phyloP scores from a whole-genome alignment of 257 asterid genomes.

The Petunia axillaris region DNA sequence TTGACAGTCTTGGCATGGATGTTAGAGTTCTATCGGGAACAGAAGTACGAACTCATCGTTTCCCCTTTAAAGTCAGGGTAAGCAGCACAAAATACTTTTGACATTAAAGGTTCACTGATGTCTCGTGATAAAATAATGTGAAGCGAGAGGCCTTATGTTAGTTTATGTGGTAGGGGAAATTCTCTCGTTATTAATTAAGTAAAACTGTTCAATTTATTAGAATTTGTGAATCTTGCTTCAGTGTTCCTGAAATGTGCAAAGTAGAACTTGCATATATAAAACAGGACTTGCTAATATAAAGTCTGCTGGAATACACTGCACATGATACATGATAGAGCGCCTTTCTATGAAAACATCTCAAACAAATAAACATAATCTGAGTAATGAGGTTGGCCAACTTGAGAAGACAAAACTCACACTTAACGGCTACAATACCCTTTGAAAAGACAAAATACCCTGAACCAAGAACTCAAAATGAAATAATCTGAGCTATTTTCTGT shows the following conservation, averaged over 20 bases:
- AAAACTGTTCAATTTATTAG: background rate
- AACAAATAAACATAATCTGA: background rate
- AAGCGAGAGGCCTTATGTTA: background rate
- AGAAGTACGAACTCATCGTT: conserved; percentile 76
- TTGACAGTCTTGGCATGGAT: conserved; percentile 83
- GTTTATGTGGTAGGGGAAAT: background rate
- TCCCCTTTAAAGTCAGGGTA: conserved; percentile 74
- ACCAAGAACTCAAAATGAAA: too few relatives aligned
- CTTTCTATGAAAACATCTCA: background rate
- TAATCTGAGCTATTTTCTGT: conserved; percentile 56
- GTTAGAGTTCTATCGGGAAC: conserved; percentile 68
- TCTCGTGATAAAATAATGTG: background rate
- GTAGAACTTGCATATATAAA: background rate
- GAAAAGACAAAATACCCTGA: too few relatives aligned
- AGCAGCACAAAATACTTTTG: conserved; percentile 22
- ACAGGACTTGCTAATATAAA: background rate
- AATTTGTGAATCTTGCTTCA: background rate
- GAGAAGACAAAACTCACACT: background rate
- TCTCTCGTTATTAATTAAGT: background rate
- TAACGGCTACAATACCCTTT: too few relatives aligned
- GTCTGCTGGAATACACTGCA: background rate
- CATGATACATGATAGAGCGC: background rate
- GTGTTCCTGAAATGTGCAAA: background rate
- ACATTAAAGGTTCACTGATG: background rate
- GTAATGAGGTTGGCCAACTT: background rate